Base-by-base conservation (phyloP, 441 rosid genomes). In the Gossypium schwendimanii region DNA sequence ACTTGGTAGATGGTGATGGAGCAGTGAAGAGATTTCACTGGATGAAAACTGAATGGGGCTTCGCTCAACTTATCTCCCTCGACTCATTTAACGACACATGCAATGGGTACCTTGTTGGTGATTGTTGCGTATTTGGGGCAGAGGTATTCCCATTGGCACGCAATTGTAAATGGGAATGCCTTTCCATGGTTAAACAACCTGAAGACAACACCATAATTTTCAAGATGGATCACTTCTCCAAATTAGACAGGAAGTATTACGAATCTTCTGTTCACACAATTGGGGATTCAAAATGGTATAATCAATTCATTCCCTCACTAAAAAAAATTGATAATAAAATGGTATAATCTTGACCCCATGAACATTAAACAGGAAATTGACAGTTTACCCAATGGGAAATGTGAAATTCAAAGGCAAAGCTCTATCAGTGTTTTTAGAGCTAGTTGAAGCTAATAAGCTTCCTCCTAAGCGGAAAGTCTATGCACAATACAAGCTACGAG, bases 81-180 rank as follows among this genome's bases (percentile, higher is more conserved):
- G 50, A 65, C 33, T 39, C 65, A 28, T 82, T 84, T 26, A 73
- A 31, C 2, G 83, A 84, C 21, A 8, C 47, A 3, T 36, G 63
- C 4, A 72, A 75, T 20, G 84, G 81, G 15, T 86, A 79, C 59
- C 79, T 73, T 5, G 57, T 73, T 20, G 79, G 67, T 23, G 84
- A 86, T 69, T 68, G 69, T 33, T 81, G 86, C 44, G 28, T 55
- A 2, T 70, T 81, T 69, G 85, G 88, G 17, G 83, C 81, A 0
- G 85, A 85, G 79, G 75, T 79, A 12, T 81, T 76, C 11, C 62
- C 77, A 26, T 18, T 76, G 57, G 63, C 72, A 70, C 71, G 70
- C 1, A 69, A 73, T 2, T 57, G 76, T 39, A 82, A 52, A 49
- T 47, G 69, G 31, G 87, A 82, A 36, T 69, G 73, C 15, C 20